Evolutionary conservation across 2,329 filamentous ascomycete genomes (phyloP), one percentile per base, ranked within the genome.

Genomic region (Aureobasidium mangrovei): DNA sequence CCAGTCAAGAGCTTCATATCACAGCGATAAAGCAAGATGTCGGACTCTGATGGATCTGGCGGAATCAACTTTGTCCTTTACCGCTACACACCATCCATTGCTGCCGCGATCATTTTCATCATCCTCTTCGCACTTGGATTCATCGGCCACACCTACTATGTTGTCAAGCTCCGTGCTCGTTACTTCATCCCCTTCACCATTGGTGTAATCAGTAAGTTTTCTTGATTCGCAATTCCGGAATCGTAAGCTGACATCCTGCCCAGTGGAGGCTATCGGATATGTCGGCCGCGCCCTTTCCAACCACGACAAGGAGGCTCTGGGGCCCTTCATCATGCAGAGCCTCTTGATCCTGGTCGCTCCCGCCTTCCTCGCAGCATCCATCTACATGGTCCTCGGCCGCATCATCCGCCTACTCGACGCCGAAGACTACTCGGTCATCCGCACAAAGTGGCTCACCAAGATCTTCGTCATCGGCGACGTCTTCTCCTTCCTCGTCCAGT

Each of bases 211-310:
- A 72, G 77, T 78, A 71, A 57, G 77, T 69, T 58, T 4, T 58
- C 4, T 9, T 6, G 2, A 12, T 40, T 12, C 7, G 2, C 3
- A 12, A 6, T 18, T 18, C 12, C 5, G 18, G 33, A 7, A 41
- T 8, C 24, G 6, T 42, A 31, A 29, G 9, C 41, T 57, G 32
- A 55, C 24, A 26, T 18, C 18, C 10, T 18, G n/a, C 29, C 24
- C 32, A 56, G 54, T 79, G 62, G 76, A 81, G 60, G 63, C 67
- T 0, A 66, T 80, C 24, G 79, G 78, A 12, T 81, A 80, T 60
- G 62, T 77, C 38, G 76, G 73, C 9, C 74, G 79, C 52, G 65
- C 73, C 4, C 59, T 76, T 26, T 74, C 74, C 0, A 42, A 53
- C 18, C 35, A 24, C 24, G 31, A 53, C 29, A 65, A 69, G 0